Base-by-base conservation (phyloP, 441 rosid genomes). In the Macaranga tanarius region DNA sequence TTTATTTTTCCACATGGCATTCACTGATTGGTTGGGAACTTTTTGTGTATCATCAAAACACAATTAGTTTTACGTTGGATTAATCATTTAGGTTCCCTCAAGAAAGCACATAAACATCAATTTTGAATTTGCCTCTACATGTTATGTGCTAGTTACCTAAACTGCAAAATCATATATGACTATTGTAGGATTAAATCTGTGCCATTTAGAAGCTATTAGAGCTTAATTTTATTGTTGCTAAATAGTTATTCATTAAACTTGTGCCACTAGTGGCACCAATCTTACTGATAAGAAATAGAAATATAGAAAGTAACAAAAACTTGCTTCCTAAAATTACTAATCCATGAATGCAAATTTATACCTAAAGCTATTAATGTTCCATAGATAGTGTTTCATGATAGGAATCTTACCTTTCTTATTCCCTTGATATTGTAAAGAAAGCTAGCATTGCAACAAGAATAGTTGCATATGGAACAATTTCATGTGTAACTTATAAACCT, bases 401-500 rank as follows among this genome's bases (percentile, higher is more conserved):
- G 3, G 25, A n/a, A 28, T n/a, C 31, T 63, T n/a, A n/a, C n/a
- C 3, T 31, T 31, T 23, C 31, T 42, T 42, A 15, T 5, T 52
- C 6, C 22, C 44, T 10, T 23, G 13, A 63, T 63, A 13, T 63
- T 63, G 28, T 9, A 42, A 63, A 63, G 67, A 45, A 44, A 42
- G 31, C 28, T 42, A 10, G 52, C 10, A 6, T 63, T 38, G 66
- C 19, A 10, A 48, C 28, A 20, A 44, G 51, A 63, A 22, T 20
- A 48, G 31, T 44, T 23, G 8, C 1, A 62, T 34, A 63, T 56
- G 52, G 65, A 56, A 56, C 19, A 22, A 31, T 64, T 61, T 74
- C 45, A 28, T 11, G 13, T 17, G n/a, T 58, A n/a, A 68, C 73
- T 67, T 66, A 23, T 25, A n/a, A 17, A 23, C n/a, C 22, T 26